A percentile compares a stretch with the other conserved stretches of the same genome.
phyloP scores from a whole-genome alignment of 192 early-diverging fungal genomes.

The Coemansia sp. region DNA sequence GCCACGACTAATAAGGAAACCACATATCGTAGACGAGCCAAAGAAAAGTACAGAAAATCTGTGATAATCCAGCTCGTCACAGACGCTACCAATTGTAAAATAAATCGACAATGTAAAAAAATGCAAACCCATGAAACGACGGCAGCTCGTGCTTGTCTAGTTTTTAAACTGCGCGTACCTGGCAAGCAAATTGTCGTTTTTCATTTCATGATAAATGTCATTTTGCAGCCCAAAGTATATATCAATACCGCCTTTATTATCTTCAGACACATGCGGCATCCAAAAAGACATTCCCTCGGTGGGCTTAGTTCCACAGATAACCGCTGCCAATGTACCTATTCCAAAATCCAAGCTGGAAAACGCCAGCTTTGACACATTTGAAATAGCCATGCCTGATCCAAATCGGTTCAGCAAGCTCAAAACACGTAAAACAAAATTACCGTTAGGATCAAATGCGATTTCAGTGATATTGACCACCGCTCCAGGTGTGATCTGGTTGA shows the following conservation, averaged over 20 bases:
- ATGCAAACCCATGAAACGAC: too few relatives aligned
- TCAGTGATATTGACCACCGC: conserved; percentile 17
- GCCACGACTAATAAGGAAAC: too few relatives aligned
- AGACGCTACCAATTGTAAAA: too few relatives aligned
- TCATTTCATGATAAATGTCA: conserved; percentile 13
- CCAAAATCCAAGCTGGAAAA: conserved; percentile 31
- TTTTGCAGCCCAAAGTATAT: conserved; percentile 21
- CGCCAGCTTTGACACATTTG: conserved; percentile 30
- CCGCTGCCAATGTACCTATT: conserved; percentile 11
- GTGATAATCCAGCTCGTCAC: too few relatives aligned
- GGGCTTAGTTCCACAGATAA: conserved; percentile 15
- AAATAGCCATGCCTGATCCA: conserved; percentile 19
- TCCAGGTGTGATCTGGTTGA: conserved; percentile 28
- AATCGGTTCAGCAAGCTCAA: conserved; percentile 4
- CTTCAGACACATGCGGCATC: conserved; percentile 15
- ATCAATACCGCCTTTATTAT: conserved; percentile 23
- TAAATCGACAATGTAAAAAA: too few relatives aligned
- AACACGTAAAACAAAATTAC: conserved; percentile 14
- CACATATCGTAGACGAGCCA: too few relatives aligned
- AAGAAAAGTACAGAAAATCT: too few relatives aligned
- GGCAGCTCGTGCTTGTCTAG: not conserved
- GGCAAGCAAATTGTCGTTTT: conserved; percentile 13
- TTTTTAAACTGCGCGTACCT: conserved; percentile 26
- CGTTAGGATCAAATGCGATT: conserved; percentile 7
- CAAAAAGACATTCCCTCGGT: conserved; percentile 21